Conservation (phyloP, 805 yeast species). For the Lipomyces anomalus region DNA sequence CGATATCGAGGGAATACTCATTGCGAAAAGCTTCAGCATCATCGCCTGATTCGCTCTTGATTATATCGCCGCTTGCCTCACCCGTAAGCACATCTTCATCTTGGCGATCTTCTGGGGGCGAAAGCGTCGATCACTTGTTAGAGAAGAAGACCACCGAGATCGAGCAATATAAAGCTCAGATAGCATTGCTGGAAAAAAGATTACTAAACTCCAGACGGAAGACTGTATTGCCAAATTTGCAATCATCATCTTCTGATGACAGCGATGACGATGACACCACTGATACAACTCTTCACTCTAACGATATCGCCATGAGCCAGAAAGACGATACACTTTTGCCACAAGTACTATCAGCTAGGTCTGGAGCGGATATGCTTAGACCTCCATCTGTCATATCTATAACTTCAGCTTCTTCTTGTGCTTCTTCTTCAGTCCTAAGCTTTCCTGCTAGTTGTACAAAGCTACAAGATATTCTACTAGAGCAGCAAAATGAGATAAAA, state of each 20-base stretch:
- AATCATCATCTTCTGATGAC: neutral
- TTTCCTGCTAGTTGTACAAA: conserved; percentile 10
- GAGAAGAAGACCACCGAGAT: neutral
- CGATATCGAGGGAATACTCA: no score
- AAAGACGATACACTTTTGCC: conserved; percentile 25
- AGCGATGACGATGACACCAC: conserved; percentile 19
- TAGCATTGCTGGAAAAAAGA: neutral
- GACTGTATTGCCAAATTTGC: neutral
- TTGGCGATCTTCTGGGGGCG: no score
- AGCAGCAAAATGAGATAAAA: conserved; percentile 61
- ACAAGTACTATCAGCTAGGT: no score
- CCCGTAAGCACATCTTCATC: no score
- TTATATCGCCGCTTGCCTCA: neutral
- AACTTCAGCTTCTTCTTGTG: conserved; percentile 6
- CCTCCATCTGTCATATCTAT: conserved; percentile 8
- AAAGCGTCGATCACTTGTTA: no score
- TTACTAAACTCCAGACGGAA: neutral
- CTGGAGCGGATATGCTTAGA: no score
- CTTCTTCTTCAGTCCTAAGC: conserved; percentile 4
- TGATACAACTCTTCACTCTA: conserved; percentile 17
- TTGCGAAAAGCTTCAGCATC: neutral
- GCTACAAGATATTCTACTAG: conserved; percentile 39
- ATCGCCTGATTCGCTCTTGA: neutral
- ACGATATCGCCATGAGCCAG: conserved; percentile 19
- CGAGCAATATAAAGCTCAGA: neutral